Conservation (phyloP, 768 basidiomycete genomes). For the Leccinum truebloodii region DNA sequence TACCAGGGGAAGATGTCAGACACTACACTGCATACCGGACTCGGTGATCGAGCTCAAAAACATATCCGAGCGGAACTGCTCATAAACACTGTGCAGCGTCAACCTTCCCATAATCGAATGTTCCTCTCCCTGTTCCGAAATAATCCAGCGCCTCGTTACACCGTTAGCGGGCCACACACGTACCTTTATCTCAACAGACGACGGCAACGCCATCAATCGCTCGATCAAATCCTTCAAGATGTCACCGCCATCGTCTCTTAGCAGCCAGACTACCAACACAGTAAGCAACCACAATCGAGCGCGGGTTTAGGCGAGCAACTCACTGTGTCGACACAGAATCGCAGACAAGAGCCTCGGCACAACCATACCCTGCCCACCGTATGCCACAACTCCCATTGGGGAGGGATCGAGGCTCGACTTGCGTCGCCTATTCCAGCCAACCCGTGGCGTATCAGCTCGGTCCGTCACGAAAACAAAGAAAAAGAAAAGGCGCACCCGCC, state of each 20-base stretch:
- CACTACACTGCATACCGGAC: constrained; percentile 62
- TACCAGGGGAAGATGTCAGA: not conserved
- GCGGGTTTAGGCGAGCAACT: constrained; percentile 26
- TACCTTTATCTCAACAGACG: constrained; percentile 60
- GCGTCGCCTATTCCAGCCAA: constrained; percentile 36
- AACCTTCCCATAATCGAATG: constrained; percentile 73
- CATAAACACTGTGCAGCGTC: constrained; percentile 75
- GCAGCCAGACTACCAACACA: constrained; percentile 56
- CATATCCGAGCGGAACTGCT: constrained; percentile 81
- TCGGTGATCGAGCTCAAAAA: constrained; percentile 89
- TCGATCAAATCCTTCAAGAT: constrained; percentile 56
- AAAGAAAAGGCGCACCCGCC: constrained; percentile 40
- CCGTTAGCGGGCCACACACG: constrained; percentile 7
- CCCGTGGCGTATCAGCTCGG: not conserved
- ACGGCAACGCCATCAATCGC: constrained; percentile 56
- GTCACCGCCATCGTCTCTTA: constrained; percentile 56
- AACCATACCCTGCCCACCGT: constrained; percentile 46
- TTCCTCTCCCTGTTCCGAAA: constrained; percentile 64
- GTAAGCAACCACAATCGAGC: constrained; percentile 5
- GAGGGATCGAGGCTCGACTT: constrained; percentile 43
- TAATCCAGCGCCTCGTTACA: not conserved
- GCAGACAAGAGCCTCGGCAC: constrained; percentile 61
- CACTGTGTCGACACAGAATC: constrained; percentile 69
- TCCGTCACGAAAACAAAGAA: too few species aligned
- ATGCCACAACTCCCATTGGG: constrained; percentile 18